Evolutionary conservation across 1,139 yeast genomes (phyloP), one percentile per base, ranked within the genome.

Genomic region (Yamadazyma spencermartinsiae): DNA sequence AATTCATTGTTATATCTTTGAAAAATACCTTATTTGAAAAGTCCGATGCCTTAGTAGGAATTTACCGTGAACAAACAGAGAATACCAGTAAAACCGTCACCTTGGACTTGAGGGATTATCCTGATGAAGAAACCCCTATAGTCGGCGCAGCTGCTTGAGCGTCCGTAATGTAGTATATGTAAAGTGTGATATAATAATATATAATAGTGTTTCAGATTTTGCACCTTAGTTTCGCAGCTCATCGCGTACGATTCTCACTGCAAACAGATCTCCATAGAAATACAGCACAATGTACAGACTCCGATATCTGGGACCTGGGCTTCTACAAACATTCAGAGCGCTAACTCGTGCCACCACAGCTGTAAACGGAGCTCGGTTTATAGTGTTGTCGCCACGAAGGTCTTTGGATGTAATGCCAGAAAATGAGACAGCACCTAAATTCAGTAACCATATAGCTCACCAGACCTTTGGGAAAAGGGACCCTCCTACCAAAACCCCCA

Each of bases 21-120:
- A 92, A 92, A 63, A 88, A 84, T 55, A 80, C 89, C 1, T 70
- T 94, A 52, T 92, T 86, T 60, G 95, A 89, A 56, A 82, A 81
- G 53, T 86, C 96, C 4, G 96, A 89, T 55, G 83, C 96, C 0
- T 69, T 92, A 44, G 96, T 94, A 4, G 99, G 98, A 19, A 90
- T 92, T 35, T 92, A 86, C 64, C 73, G 96, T 45, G 95, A 89
- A 50, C 96, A 87, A 54, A 69, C 70, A 13, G 79, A 79, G 43
- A 87, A 86, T 52, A 75, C 88, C 37, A 87, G 96, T 2, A 77
- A 75, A 49, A 83, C 94, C 0, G 72, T 92, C 26, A 85, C 94
- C 0, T 60, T 86, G 41, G 92, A 87, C 56, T 70, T 86, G 52
- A 67, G 82, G 44, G 74, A 75, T n/a, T 84, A 80, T 54, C 76